Base-by-base conservation (phyloP, 2,329 filamentous ascomycete species). In the Onygenales sp. region DNA sequence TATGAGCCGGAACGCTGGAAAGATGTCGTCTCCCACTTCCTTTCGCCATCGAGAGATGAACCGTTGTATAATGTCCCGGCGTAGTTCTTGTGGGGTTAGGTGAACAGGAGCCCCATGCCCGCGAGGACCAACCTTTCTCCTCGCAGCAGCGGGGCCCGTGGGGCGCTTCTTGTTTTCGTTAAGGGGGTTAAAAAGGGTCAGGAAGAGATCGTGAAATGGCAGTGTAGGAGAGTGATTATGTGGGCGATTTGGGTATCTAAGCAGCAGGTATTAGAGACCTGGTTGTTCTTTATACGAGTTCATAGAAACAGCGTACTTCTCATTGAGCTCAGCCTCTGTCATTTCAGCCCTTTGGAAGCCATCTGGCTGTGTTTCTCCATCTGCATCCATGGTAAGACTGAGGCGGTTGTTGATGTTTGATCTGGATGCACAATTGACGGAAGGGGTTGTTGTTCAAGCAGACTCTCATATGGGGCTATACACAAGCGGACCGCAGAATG, bases 21-120 rank as follows among this genome's bases (percentile, higher is more conserved):
- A 97, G 62, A 98, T 88, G 69, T 98, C 93, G 61, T 89, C 75
- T 31, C 93, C 93, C 21, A 96, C 91, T 57, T 95, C 85, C 53
- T 83, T 82, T 41, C 91, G 82, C 93, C 93, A 98, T 67, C 83
- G 80, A 11, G 81, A 79, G 60, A 98, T 89, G 73, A 95, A 98
- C 7, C 85, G 78, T 53, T 91, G 82, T 58, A 98, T 89, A 59
- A 96, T 87, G 61, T 84, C 82, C 0, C 86, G 81, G 39, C 89
- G 83, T 57, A 86, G 80, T 66, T 96, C 90, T 59, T 92, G 83
- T 0, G 89, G 85, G 3, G 83, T 84, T 7, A 82, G 74, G 5
- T 71, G 74, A 7, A 74, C 70, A 7, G 63, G 53, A 5, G 64
- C 57, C 7, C 59, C 56, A 55, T 65, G 60, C 2, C 83, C 81